phyloP scores from a whole-genome alignment of 495 filamentous ascomycete species.

The Aspergillus biplanus region DNA sequence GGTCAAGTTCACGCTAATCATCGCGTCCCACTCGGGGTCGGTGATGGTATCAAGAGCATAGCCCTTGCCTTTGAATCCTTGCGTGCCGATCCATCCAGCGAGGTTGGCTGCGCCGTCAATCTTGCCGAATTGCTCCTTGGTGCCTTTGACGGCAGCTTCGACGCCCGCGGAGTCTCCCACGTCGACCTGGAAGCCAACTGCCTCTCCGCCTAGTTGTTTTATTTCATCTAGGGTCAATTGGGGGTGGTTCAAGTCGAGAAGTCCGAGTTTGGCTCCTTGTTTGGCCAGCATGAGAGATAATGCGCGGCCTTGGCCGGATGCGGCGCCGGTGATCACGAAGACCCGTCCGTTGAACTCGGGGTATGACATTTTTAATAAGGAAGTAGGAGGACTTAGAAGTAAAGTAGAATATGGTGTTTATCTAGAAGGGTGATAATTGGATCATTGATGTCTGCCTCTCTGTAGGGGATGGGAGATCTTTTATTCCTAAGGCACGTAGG shows the following conservation, averaged over 20 bases:
- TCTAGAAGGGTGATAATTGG: neutral
- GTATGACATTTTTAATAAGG: neutral
- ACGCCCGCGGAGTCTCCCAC: constrained; percentile 22
- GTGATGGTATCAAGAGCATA: constrained; percentile 18
- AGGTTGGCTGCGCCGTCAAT: constrained; percentile 31
- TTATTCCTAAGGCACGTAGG: neutral
- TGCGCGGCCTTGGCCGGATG: constrained; percentile 49
- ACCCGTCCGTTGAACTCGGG: constrained; percentile 33
- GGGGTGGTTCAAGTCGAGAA: constrained; percentile 46
- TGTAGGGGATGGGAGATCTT: neutral
- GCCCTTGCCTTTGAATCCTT: constrained; percentile 12
- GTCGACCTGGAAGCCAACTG: constrained; percentile 32
- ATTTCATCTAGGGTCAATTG: constrained; percentile 29
- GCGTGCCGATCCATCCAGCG: constrained; percentile 16
- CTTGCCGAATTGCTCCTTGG: constrained; percentile 21
- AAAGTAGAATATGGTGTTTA: neutral
- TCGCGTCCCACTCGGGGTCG: constrained; percentile 9
- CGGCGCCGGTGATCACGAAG: constrained; percentile 46
- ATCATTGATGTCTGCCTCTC: neutral
- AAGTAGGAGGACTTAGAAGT: neutral
- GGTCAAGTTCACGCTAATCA: constrained; percentile 24
- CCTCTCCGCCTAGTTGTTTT: neutral
- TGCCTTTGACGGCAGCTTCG: constrained; percentile 21
- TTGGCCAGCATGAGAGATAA: constrained; percentile 41
- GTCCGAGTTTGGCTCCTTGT: constrained; percentile 45